Evolutionary conservation across 169 alveolate genomes (phyloP).

Genomic region (Perkinsus chesapeaki): DNA sequence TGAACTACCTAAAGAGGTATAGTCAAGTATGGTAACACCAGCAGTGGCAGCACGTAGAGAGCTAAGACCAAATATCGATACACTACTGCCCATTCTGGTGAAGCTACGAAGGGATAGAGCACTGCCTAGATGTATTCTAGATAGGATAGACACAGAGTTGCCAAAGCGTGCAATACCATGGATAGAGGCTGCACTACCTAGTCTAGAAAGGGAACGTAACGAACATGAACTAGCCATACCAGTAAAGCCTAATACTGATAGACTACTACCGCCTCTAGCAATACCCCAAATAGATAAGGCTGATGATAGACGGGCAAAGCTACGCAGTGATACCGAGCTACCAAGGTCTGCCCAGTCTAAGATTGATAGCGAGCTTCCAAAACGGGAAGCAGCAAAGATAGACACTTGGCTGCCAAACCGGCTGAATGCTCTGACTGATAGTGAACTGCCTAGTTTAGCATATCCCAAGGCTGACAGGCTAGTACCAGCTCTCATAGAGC

Average conservation of each 20-base stretch:
- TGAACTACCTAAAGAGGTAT: neutral
- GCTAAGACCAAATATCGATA: neutral
- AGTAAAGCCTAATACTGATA: neutral
- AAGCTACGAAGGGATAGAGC: neutral
- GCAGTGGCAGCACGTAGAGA: neutral
- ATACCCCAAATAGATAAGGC: neutral
- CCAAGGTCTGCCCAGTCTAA: conserved; percentile 4
- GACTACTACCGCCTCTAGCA: neutral
- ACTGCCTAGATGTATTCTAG: neutral
- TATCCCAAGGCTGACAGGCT: neutral
- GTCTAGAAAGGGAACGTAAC: neutral
- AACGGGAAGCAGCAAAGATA: neutral
- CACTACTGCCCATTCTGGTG: neutral
- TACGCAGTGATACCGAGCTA: neutral
- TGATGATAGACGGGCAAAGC: neutral
- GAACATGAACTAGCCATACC: neutral
- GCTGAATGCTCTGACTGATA: neutral
- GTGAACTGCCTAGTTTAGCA: neutral
- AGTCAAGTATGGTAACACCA: neutral
- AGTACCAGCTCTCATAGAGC: neutral
- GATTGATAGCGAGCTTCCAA: neutral
- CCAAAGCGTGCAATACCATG: neutral
- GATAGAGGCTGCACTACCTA: neutral
- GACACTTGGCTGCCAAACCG: neutral
- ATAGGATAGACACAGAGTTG: neutral